Percentiles rank a stretch among this genome's conserved stretches.
Evolutionary conservation across 2,329 filamentous ascomycete species (phyloP).

Genomic region (Polytolypa hystricis): DNA sequence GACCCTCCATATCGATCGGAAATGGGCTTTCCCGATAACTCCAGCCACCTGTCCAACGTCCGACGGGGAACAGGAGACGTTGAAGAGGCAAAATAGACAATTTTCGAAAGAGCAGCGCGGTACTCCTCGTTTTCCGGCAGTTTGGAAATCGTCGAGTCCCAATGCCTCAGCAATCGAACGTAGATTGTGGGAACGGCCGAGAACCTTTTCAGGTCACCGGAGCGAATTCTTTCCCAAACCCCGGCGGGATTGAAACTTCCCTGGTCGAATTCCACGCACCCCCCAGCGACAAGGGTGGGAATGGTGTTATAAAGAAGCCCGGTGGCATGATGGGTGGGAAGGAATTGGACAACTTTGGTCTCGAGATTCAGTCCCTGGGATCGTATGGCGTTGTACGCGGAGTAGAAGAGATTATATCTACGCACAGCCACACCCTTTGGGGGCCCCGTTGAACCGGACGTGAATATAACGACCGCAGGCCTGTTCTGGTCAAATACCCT

Average conservation of each 20-base stretch:
- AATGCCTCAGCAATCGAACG: conserved; percentile 31
- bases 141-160: conserved; percentile 13
- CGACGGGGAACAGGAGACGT: no score
- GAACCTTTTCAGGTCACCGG: conserved; percentile 26
- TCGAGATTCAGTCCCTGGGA: conserved; percentile 17
- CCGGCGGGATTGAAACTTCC: conserved; percentile 27
- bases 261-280: conserved; percentile 33
- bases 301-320: conserved; percentile 22
- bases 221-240: conserved; percentile 31
- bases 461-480: conserved; percentile 22
- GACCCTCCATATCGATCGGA: conserved; percentile 36
- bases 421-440: conserved; percentile 17
- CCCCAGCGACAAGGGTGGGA: conserved; percentile 29
- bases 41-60: no score
- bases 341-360: conserved; percentile 23
- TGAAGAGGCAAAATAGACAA: no score
- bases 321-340: conserved; percentile 23
- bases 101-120: no score
- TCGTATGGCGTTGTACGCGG: conserved; percentile 17
- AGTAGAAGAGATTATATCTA: not conserved
- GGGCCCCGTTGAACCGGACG: conserved; percentile 18
- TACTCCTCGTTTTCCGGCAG: conserved; percentile 13
- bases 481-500: conserved; percentile 20
- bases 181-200: conserved; percentile 35
- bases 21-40: conserved; percentile 31